Evolutionary conservation across 345 rosid species (phyloP).

Genomic region (Eutrema heterophyllum): DNA sequence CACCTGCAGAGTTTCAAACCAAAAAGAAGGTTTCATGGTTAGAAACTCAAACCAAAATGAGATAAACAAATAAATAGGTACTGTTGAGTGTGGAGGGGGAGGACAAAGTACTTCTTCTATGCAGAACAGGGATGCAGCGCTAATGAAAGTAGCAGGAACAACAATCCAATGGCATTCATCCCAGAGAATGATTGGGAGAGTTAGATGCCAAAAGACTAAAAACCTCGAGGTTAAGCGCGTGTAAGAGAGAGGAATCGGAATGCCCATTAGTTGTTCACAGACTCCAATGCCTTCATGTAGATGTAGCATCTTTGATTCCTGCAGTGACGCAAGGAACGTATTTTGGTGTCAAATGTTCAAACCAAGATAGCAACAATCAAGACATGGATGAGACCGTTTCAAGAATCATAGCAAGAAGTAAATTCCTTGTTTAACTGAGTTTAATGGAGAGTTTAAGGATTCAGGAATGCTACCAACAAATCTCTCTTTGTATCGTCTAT

Average conservation of each 20-base stretch:
- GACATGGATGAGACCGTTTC: not conserved
- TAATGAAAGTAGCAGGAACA: slow-evolving; percentile 91
- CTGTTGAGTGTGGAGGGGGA: not conserved
- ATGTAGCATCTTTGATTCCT: slow-evolving; percentile 73
- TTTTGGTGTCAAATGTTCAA: not conserved
- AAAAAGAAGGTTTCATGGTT: not conserved
- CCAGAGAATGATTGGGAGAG: slow-evolving; percentile 91
- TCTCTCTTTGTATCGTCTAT: slow-evolving; percentile 58
- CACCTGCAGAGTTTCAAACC: slow-evolving; percentile 46
- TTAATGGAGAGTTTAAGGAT: not conserved
- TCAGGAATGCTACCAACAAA: slow-evolving; percentile 48
- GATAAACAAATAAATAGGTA: not conserved
- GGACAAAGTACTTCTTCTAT: slow-evolving; percentile 61
- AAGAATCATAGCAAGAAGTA: not conserved
- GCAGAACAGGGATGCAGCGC: slow-evolving; percentile 93
- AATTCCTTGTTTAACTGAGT: not conserved
- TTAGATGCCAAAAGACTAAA: slow-evolving; percentile 90
- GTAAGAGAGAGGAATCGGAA: slow-evolving; percentile 86
- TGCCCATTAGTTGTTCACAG: slow-evolving; percentile 79
- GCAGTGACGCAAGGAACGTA: not conserved
- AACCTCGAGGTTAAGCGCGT: slow-evolving; percentile 93
- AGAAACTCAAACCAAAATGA: not conserved
- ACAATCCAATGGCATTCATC: slow-evolving; percentile 98
- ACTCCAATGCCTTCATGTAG: slow-evolving; percentile 81
- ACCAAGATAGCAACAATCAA: not conserved